These are phyloP conservation scores for Daldinia eschscholtzii DNA, from an alignment of 2,329 filamentous ascomycete species.

Conservation along the genomic window DNA sequence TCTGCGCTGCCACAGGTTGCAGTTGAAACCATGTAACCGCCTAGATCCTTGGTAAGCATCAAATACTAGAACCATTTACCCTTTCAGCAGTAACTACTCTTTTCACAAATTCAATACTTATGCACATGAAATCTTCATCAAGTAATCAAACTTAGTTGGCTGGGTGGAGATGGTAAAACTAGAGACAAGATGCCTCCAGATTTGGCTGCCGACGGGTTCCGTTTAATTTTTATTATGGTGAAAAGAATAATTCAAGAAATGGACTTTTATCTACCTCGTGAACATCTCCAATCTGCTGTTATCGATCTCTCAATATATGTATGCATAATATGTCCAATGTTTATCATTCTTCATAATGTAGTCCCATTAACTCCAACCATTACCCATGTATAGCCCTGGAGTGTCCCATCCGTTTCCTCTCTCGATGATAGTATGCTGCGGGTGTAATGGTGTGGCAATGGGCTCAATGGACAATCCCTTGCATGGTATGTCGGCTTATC, in stretches of 20 bases:
- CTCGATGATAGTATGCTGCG: slow-evolving; percentile 13
- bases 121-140: not conserved
- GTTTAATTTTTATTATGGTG: slow-evolving; percentile 7
- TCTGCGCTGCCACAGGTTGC: no score
- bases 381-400: not conserved
- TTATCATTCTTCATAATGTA: not conserved
- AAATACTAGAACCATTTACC: not conserved
- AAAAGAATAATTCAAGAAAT: slow-evolving; percentile 30
- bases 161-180: not conserved
- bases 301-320: slow-evolving; percentile 4
- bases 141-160: no score
- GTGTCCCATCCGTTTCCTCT: slow-evolving; percentile 1
- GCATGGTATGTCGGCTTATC: not conserved
- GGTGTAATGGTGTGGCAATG: not conserved
- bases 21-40: no score
- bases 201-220: not conserved
- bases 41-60: no score
- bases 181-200: not conserved
- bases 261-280: slow-evolving; percentile 29
- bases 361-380: slow-evolving; percentile 13
- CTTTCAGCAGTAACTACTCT: not conserved
- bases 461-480: not conserved
- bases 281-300: slow-evolving; percentile 15
- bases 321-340: not conserved
- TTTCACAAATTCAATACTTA: not conserved